These are phyloP conservation scores for Hibiscus syriacus DNA, from an alignment of 345 rosid genomes.

Conservation along the genomic window DNA sequence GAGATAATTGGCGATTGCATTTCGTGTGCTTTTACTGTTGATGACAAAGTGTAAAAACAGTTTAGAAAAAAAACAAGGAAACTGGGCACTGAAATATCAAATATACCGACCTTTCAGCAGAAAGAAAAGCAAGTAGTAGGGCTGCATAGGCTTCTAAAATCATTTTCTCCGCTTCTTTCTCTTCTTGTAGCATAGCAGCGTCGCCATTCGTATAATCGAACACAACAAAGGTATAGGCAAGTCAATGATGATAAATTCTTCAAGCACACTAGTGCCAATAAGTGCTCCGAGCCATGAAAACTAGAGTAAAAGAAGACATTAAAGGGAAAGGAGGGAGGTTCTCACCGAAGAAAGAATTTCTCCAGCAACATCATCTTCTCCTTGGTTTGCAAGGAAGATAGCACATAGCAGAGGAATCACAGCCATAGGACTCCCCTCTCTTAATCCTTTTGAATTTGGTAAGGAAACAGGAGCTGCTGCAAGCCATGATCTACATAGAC, in stretches of 20 bases:
- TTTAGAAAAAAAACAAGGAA: background rate
- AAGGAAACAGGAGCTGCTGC: background rate
- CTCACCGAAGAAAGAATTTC: background rate
- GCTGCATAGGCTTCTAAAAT: too few relatives aligned
- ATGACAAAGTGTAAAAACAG: conserved; percentile 15
- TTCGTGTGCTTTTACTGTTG: conserved; percentile 60
- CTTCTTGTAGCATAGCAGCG: background rate
- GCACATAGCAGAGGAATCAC: background rate
- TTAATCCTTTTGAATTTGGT: background rate
- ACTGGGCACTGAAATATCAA: background rate
- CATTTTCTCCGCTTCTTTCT: background rate
- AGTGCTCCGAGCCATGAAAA: background rate
- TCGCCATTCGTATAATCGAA: background rate
- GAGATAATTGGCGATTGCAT: conserved; percentile 65
- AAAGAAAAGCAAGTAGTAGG: too few relatives aligned
- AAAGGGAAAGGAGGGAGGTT: background rate
- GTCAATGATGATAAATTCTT: background rate
- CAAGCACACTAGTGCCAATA: background rate
- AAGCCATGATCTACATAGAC: background rate
- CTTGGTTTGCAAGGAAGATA: background rate
- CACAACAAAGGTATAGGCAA: background rate
- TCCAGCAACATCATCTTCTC: background rate
- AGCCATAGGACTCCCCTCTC: background rate
- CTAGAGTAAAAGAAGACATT: background rate
- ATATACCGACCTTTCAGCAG: too few relatives aligned